phyloP scores from a whole-genome alignment of 2,329 filamentous ascomycete species.

The Nemania abortiva region DNA sequence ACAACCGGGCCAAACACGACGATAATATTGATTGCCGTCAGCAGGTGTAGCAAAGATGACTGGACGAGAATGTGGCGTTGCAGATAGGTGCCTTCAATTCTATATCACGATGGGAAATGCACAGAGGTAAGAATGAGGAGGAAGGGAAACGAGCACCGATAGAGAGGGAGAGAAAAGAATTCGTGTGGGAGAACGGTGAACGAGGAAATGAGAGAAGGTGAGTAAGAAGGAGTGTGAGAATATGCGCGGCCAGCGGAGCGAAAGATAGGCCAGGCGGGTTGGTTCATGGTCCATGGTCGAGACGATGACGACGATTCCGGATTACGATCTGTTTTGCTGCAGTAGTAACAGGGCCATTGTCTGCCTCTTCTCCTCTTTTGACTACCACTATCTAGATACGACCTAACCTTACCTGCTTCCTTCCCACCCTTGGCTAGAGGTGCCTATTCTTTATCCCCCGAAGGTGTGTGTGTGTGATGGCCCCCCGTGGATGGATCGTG shows the following conservation, averaged over 20 bases:
- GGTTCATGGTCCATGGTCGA: constrained; percentile 25
- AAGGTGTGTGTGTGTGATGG: constrained; percentile 9
- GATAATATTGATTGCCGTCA: constrained; percentile 4
- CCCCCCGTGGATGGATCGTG: constrained; percentile 29
- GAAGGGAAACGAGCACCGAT: neutral
- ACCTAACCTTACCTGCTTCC: constrained; percentile 26
- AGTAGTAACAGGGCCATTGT: constrained; percentile 6
- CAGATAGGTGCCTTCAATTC: constrained; percentile 12
- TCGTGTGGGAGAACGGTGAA: neutral
- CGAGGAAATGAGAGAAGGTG: neutral
- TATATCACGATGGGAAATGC: constrained; percentile 24
- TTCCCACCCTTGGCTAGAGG: constrained; percentile 25
- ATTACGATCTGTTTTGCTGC: constrained; percentile 17
- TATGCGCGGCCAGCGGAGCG: constrained; percentile 22
- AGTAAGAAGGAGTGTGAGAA: constrained; percentile 10
- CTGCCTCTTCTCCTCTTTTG: constrained; percentile 17
- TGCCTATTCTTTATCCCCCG: constrained; percentile 23
- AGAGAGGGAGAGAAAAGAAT: constrained; percentile 7
- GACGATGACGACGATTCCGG: constrained; percentile 23
- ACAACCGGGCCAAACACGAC: constrained; percentile 27
- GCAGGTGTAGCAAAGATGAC: constrained; percentile 10
- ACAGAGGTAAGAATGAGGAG: neutral
- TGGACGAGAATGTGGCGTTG: constrained; percentile 17
- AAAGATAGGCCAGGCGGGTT: constrained; percentile 15
- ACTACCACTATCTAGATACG: constrained; percentile 19